These are phyloP conservation scores for Earliella scabrosa DNA, from an alignment of 1,284 basidiomycete genomes.

Conservation along the genomic window DNA sequence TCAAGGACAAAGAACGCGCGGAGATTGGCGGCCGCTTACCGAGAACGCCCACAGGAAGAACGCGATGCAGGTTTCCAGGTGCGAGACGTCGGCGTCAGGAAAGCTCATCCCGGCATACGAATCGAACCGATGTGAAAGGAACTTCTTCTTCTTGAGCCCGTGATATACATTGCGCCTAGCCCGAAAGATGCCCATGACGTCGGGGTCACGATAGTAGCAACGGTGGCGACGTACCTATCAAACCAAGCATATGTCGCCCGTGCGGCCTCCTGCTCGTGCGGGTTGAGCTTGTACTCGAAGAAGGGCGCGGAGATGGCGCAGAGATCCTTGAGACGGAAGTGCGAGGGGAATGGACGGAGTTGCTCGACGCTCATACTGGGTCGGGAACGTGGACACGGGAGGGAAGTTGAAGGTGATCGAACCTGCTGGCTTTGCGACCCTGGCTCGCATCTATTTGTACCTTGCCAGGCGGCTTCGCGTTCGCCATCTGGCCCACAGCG, in stretches of 20 bases:
- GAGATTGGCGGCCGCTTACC: constrained; percentile 30
- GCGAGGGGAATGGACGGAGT: constrained; percentile 26
- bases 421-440: background rate
- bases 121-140: constrained; percentile 38
- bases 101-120: constrained; percentile 47
- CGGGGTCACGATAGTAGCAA: background rate
- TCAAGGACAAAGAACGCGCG: background rate
- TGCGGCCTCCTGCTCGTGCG: constrained; percentile 21
- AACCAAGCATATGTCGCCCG: constrained; percentile 22
- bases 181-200: background rate
- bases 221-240: constrained; percentile 13
- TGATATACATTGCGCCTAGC: constrained; percentile 25
- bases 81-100: constrained; percentile 47
- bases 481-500: background rate
- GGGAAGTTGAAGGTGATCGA: background rate
- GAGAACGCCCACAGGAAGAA: constrained; percentile 54
- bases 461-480: constrained; percentile 1
- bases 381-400: background rate
- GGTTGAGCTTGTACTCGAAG: constrained; percentile 28
- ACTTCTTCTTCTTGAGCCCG: constrained; percentile 23
- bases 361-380: constrained; percentile 23
- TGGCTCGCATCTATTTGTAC: constrained; percentile 16
- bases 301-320: constrained; percentile 22
- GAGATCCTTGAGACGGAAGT: constrained; percentile 26
- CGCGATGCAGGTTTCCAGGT: constrained; percentile 46